A percentile compares a stretch with the other conserved stretches of the same genome.
Conservation (phyloP, 2,329 filamentous ascomycete species). For the Chrysosporium keratinophilum region DNA sequence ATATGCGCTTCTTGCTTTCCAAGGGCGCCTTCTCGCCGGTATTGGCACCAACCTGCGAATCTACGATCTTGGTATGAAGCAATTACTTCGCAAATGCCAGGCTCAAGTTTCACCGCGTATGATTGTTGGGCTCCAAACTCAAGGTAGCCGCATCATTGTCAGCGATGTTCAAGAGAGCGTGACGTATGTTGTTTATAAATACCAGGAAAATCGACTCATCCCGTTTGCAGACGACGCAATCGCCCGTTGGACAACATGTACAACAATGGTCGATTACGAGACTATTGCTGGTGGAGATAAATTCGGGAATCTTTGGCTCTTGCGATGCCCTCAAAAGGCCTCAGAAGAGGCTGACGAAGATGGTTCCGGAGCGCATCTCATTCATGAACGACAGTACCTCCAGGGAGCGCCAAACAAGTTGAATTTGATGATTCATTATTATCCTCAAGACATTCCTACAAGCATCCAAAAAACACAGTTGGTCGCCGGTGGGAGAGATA, state of each 20-base stretch:
- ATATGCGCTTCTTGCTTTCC: conserved; percentile 81
- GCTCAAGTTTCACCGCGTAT: conserved; percentile 66
- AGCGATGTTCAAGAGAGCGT: conserved; percentile 89
- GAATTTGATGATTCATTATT: conserved; percentile 78
- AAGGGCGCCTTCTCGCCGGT: conserved; percentile 78
- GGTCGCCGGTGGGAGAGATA: conserved; percentile 81
- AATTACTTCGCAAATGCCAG: conserved; percentile 85
- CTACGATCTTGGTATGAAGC: conserved; percentile 87
- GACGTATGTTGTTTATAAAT: conserved; percentile 88
- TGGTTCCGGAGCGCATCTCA: conserved; percentile 77
- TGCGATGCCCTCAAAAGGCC: conserved; percentile 75
- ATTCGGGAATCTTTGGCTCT: conserved; percentile 90
- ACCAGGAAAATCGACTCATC: conserved; percentile 79
- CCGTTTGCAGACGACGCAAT: conserved; percentile 87
- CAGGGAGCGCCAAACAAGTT: conserved; percentile 79
- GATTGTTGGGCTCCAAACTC: conserved; percentile 81
- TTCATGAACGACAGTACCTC: conserved; percentile 80
- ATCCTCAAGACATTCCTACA: conserved; percentile 82
- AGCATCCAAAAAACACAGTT: conserved; percentile 81
- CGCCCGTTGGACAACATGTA: conserved; percentile 79
- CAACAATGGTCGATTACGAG: conserved; percentile 95
- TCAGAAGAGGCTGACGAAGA: conserved; percentile 89
- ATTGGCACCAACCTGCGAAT: conserved; percentile 72
- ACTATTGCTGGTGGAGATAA: conserved; percentile 91
- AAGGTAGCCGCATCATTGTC: conserved; percentile 82